These are phyloP conservation scores for Coemansia umbellata DNA, from an alignment of 192 early-diverging fungal species.

Conservation along the genomic window DNA sequence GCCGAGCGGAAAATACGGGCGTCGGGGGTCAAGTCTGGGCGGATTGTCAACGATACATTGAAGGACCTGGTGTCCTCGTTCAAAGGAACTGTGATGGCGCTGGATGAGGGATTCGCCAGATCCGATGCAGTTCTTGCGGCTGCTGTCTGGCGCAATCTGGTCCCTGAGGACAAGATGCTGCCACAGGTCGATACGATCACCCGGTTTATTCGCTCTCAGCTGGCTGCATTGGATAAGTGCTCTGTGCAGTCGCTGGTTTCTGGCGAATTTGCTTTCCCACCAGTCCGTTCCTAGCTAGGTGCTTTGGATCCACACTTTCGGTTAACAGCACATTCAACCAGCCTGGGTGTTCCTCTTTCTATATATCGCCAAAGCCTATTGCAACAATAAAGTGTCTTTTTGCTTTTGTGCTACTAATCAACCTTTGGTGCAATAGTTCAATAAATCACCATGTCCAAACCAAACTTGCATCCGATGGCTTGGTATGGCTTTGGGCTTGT, in stretches of 20 bases:
- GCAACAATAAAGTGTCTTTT: too few species aligned
- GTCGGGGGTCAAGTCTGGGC: slow-evolving; percentile 70
- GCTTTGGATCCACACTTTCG: too few species aligned
- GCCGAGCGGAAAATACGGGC: slow-evolving; percentile 78
- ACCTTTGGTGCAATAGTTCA: too few species aligned
- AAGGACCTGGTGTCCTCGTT: slow-evolving; percentile 80
- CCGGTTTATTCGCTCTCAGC: slow-evolving; percentile 24
- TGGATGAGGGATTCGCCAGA: slow-evolving; percentile 86
- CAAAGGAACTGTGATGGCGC: slow-evolving; percentile 83
- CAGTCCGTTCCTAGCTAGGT: not conserved
- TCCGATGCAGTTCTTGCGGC: slow-evolving; percentile 85
- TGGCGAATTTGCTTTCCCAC: slow-evolving; percentile 27
- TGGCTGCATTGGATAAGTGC: slow-evolving; percentile 23
- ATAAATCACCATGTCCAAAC: too few species aligned
- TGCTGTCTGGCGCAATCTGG: slow-evolving; percentile 74
- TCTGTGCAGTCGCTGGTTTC: slow-evolving; percentile 11
- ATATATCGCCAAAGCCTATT: too few species aligned
- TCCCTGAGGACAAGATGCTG: slow-evolving; percentile 30
- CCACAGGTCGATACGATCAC: slow-evolving; percentile 23
- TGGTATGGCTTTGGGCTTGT: too few species aligned
- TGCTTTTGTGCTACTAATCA: too few species aligned
- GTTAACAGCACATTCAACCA: not conserved
- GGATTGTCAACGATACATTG: slow-evolving; percentile 70
- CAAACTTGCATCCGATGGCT: too few species aligned
- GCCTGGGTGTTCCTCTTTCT: too few species aligned